Evolutionary conservation across 2,329 filamentous ascomycete species (phyloP), one percentile per base, ranked within the genome.

Genomic region (Ceratocystiopsis minuta): DNA sequence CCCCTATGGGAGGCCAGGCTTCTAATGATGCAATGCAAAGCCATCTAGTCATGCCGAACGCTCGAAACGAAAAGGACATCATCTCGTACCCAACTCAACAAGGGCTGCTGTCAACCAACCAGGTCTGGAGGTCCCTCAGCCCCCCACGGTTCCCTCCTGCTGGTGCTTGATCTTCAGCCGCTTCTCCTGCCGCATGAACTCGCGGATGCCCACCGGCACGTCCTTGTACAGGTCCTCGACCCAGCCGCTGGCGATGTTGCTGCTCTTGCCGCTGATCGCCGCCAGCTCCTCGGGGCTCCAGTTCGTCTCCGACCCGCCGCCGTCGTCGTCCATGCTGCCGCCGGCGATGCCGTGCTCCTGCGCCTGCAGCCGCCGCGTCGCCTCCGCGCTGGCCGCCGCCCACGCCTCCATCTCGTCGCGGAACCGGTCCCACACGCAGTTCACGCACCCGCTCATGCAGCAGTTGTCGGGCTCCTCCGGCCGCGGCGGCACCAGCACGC

Each of bases 131-230:
- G n/a, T n/a, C n/a, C n/a, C 20, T 54, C 53, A 66, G n/a, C 60
- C 61, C 2, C 64, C 63, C n/a, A 55, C 40, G 2, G 62, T 64
- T n/a, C 68, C 64, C 43, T 76, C 73, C 40, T 65, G 61, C 52
- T 62, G 58, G 55, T 87, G 82, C 58, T 75, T 80, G 58, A 82
- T 68, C 59, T 84, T 88, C 46, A 98, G 60, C 57, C 67, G 79
- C 70, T 96, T 96, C 65, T 98, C 90, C 46, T 80, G 86, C 65
- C 80, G 85, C 88, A 98, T 96, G 54, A 98, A 98, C 58, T 94
- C 88, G 47, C 84, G 68, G 49, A 98, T 95, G 0, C 88, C 90
- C 11, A 96, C 82, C 0, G 90, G 88, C 41, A 98, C 77, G 50
- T 74, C 75, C 39, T 74, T 72, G 53, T 93, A 92, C 33, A 93